Evolutionary conservation across 129 eudicot genomes (phyloP).

Genomic region (Flaveria sonorensis): DNA sequence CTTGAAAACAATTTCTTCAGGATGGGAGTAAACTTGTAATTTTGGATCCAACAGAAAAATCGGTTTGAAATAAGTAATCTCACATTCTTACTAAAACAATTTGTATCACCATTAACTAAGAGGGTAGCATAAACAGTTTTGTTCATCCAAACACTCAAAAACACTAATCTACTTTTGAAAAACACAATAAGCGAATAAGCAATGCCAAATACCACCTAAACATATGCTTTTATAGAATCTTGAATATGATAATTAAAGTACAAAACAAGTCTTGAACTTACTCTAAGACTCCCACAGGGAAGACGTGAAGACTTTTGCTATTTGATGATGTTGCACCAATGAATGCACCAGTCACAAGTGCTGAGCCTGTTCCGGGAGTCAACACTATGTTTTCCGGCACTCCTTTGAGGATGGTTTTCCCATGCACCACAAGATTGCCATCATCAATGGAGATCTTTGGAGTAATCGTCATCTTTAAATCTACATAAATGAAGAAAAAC

Average conservation of each 20-base stretch:
- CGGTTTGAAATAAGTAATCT: too few relatives aligned
- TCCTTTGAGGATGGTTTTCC: slow-evolving; percentile 71
- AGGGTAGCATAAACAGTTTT: too few relatives aligned
- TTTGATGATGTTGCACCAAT: slow-evolving; percentile 72
- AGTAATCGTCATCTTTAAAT: slow-evolving; percentile 75
- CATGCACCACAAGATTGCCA: slow-evolving; percentile 88
- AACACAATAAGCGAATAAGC: not conserved
- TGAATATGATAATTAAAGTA: slow-evolving; percentile 17
- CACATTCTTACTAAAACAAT: too few relatives aligned
- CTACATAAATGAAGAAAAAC: slow-evolving; percentile 32
- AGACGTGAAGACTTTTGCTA: slow-evolving; percentile 77
- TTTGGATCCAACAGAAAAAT: too few relatives aligned
- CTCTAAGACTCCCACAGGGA: slow-evolving; percentile 86
- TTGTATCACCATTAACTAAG: too few relatives aligned
- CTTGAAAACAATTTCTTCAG: not conserved
- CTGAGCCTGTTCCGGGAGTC: slow-evolving; percentile 75
- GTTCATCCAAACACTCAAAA: too few relatives aligned
- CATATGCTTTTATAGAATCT: not conserved
- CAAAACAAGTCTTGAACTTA: slow-evolving; percentile 39
- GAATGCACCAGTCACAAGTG: slow-evolving; percentile 80
- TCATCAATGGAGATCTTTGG: slow-evolving; percentile 74
- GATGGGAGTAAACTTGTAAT: not conserved
- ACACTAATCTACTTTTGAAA: too few relatives aligned
- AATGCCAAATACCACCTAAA: not conserved
- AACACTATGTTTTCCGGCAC: slow-evolving; percentile 84